These are phyloP conservation scores for Aspergillus sojae DNA, from an alignment of 2,329 filamentous ascomycete species.

Conservation along the genomic window DNA sequence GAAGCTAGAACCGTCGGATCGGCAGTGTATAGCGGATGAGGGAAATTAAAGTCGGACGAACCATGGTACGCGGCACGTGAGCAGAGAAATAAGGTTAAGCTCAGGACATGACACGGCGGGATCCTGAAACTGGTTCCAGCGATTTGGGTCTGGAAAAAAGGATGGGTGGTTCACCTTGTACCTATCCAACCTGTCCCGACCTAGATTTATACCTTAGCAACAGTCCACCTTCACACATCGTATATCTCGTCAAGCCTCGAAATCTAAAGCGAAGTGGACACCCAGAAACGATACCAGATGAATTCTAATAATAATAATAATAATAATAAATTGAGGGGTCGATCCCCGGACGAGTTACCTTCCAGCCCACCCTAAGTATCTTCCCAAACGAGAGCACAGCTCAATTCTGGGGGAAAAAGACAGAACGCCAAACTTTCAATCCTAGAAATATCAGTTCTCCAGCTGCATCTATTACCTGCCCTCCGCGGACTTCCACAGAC, in stretches of 20 bases:
- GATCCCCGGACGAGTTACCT: too few species aligned
- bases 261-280: background rate
- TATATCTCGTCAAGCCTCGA: background rate
- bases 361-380: too few species aligned
- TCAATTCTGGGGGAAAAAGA: too few species aligned
- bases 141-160: background rate
- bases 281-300: background rate
- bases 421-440: too few species aligned
- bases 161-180: background rate
- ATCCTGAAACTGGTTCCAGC: constrained; percentile 1
- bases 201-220: background rate
- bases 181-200: background rate
- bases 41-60: constrained; percentile 14
- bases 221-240: background rate
- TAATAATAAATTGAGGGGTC: background rate
- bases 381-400: background rate
- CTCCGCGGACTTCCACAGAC: background rate
- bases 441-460: background rate
- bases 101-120: constrained; percentile 12
- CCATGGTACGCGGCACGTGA: constrained; percentile 26
- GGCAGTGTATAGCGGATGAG: constrained; percentile 4
- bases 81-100: constrained; percentile 27
- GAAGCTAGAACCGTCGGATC: background rate
- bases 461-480: constrained; percentile 4
- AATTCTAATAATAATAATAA: background rate